Evolutionary conservation across 2,329 filamentous ascomycete genomes (phyloP), one percentile per base, ranked within the genome.

Genomic region (Phoma sp.): DNA sequence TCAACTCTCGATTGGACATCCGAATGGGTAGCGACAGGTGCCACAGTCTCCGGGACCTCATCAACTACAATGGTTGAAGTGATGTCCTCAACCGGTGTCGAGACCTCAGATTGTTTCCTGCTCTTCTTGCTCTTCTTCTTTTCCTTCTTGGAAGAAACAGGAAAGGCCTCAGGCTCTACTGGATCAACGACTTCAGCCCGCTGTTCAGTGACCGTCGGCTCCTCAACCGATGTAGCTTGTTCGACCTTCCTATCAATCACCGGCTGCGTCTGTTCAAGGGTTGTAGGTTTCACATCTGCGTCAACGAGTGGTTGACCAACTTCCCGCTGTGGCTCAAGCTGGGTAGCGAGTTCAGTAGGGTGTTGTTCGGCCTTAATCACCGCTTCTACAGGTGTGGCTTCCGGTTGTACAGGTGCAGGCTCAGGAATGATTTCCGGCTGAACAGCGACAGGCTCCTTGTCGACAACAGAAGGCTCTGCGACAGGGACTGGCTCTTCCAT

Each of bases 71-170:
- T 14, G 6, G 7, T 18, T 7, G 36, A 7, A 11, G 17, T 15
- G 6, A 26, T 20, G 14, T 48, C 49, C 9, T 47, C 50, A 18
- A 36, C 54, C 6, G 49, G 40, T 25, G 45, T 57, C 34, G 34
- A 40, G 14, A 30, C 6, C 2, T 38, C 61, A 28, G 59, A 59
- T 36, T 57, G 52, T 51, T 62, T 67, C 42, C 53, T 53, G 47
- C 59, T 68, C 40, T 58, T 59, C 48, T 68, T 67, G 34, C 52
- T 60, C 10, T 56, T 52, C 40, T 65, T 64, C 34, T 64, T 62
- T 7, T 52, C 49, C 7, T 59, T 56, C 29, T 57, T 59, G 1
- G 50, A 49, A 2, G 40, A 18, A 21, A 25, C 29, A 17, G 39
- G 23, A n/a, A 21, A n/a, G 11, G 14, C 7, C 9, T 33, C 47